Conservation (phyloP, 176 grass and related monocot species). For the Themeda triandra region DNA sequence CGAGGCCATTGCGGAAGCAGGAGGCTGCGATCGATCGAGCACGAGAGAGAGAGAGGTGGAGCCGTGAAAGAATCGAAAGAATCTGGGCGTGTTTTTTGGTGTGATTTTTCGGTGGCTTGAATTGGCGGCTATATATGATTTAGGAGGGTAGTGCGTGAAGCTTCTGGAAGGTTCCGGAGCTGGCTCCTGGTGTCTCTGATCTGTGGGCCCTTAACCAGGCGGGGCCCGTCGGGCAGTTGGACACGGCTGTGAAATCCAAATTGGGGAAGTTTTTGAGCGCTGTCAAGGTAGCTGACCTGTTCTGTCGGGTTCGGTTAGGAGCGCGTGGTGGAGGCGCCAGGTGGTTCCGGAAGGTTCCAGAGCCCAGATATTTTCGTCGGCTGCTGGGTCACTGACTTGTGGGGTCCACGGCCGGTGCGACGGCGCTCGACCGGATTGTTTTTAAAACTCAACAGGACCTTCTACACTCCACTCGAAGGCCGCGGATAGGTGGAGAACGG, state of each 20-base stretch:
- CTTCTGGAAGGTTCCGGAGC: conserved; percentile 36
- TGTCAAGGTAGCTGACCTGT: not conserved
- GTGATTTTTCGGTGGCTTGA: not conserved
- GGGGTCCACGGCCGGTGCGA: not conserved
- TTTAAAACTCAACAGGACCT: not conserved
- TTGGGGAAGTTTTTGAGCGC: not conserved
- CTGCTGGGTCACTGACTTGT: not conserved
- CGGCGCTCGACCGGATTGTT: not conserved
- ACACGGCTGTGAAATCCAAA: not conserved
- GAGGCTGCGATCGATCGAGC: not conserved
- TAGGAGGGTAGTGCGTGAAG: not conserved
- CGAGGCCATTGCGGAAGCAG: conserved; percentile 29
- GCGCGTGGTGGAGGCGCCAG: not conserved
- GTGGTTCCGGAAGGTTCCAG: conserved; percentile 32
- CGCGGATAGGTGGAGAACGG: not conserved
- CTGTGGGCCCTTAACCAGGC: conserved; percentile 1
- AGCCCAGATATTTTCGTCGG: conserved; percentile 18
- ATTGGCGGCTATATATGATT: conserved; percentile 7
- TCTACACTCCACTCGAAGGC: not conserved
- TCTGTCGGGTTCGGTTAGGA: not conserved
- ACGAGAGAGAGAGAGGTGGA: not conserved
- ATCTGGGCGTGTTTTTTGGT: not conserved
- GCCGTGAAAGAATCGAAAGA: conserved; percentile 14
- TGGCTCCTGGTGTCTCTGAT: conserved; percentile 23
- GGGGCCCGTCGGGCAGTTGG: not conserved